A percentile compares a stretch with the other conserved stretches of the same genome.
Conservation (phyloP, 2,329 filamentous ascomycete genomes). For the Pseudocercospora fuligena region DNA sequence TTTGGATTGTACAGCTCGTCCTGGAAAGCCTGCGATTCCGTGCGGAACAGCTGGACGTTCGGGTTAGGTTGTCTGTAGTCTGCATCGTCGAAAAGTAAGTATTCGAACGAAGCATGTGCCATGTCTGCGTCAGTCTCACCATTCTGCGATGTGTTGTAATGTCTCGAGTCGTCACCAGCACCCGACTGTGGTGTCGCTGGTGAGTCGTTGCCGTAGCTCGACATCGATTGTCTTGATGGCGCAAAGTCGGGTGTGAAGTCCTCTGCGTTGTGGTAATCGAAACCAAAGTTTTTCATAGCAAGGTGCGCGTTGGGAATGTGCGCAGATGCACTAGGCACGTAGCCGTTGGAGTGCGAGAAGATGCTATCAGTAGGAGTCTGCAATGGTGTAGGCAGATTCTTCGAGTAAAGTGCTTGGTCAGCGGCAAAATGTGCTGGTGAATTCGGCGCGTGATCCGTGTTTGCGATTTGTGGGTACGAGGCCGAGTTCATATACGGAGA, state of each 20-base stretch:
- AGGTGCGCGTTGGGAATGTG: conserved; percentile 57
- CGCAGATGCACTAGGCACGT: conserved; percentile 38
- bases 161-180: conserved; percentile 59
- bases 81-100: conserved; percentile 69
- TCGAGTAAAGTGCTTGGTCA: conserved; percentile 51
- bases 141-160: conserved; percentile 56
- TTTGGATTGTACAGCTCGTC: conserved; percentile 84
- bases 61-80: conserved; percentile 60
- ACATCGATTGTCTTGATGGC: conserved; percentile 63
- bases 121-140: conserved; percentile 53
- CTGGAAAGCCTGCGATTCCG: conserved; percentile 81
- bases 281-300: conserved; percentile 63
- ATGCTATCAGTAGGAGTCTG: conserved; percentile 59
- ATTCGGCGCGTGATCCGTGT: conserved; percentile 50
- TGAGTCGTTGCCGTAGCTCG: conserved; percentile 64
- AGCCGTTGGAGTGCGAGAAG: conserved; percentile 44
- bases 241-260: conserved; percentile 58
- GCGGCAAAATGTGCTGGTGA: conserved; percentile 43
- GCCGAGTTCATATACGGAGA: conserved; percentile 48
- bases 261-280: conserved; percentile 57
- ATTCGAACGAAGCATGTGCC: conserved; percentile 54
- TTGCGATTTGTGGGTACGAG: conserved; percentile 49
- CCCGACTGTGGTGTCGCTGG: conserved; percentile 62
- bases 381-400: conserved; percentile 60
- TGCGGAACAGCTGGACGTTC: conserved; percentile 72